phyloP scores from a whole-genome alignment of 345 rosid species.

The Lepidium didymum region DNA sequence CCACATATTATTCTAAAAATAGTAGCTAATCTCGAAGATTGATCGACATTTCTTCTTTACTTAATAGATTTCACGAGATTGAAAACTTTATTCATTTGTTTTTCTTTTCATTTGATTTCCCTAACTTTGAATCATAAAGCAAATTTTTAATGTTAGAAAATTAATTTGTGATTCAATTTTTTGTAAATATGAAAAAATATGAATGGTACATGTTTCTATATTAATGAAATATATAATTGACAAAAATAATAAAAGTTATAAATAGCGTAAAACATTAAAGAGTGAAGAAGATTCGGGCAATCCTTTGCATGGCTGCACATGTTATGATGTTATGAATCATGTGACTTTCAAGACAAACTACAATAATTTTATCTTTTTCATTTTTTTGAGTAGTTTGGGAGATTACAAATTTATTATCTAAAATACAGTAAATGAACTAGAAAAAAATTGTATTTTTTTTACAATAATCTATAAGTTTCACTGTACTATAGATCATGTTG shows the following conservation, averaged over 20 bases:
- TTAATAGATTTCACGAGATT: too few species aligned
- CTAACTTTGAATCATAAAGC: too few species aligned
- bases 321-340: slow-evolving; percentile 31
- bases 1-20: too few species aligned
- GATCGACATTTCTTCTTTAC: too few species aligned
- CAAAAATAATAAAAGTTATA: neutral
- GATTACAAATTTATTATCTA: slow-evolving; percentile 14
- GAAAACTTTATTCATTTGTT: too few species aligned
- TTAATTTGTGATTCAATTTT: too few species aligned
- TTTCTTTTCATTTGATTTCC: too few species aligned
- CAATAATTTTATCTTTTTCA: slow-evolving; percentile 23
- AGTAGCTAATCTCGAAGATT: too few species aligned
- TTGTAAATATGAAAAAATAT: too few species aligned
- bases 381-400: slow-evolving; percentile 23
- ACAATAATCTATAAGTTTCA: slow-evolving; percentile 3
- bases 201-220: too few species aligned
- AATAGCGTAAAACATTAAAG: slow-evolving; percentile 7
- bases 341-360: slow-evolving; percentile 27
- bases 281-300: slow-evolving; percentile 30
- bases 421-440: neutral
- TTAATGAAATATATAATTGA: neutral
- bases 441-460: neutral
- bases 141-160: too few species aligned
- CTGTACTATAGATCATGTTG: slow-evolving; percentile 23
- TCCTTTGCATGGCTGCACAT: slow-evolving; percentile 31